A percentile compares a stretch with the other conserved stretches of the same genome.
Conservation (phyloP, 2,329 filamentous ascomycete species). For the Fusarium buharicum region DNA sequence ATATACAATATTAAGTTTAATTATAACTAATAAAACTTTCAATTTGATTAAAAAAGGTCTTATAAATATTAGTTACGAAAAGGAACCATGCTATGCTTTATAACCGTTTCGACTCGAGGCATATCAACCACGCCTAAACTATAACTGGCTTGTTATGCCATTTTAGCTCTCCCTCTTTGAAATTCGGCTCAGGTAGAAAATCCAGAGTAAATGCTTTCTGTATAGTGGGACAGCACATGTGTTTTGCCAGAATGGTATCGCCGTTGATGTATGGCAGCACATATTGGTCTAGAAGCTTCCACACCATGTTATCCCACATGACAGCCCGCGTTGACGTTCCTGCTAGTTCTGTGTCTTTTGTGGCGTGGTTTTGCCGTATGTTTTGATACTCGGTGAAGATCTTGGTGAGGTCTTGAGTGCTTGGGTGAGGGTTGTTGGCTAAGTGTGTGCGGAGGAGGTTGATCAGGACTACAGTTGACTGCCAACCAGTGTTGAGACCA, state of each 20-base stretch:
- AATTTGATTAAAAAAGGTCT: too few species aligned
- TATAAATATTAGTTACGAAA: too few species aligned
- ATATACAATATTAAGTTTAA: too few species aligned
- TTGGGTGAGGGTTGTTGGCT: neutral
- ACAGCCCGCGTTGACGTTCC: slow-evolving; percentile 22
- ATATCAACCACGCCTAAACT: neutral
- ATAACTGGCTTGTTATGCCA: slow-evolving; percentile 23
- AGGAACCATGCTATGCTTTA: neutral
- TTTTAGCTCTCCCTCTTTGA: slow-evolving; percentile 13
- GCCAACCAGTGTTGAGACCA: slow-evolving; percentile 36
- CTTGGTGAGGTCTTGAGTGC: neutral
- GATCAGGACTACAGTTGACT: slow-evolving; percentile 21
- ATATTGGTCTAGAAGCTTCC: slow-evolving; percentile 27
- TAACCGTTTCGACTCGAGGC: rapidly evolving
- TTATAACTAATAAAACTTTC: too few species aligned
- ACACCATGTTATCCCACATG: slow-evolving; percentile 27
- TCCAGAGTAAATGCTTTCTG: slow-evolving; percentile 23
- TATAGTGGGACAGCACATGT: slow-evolving; percentile 28
- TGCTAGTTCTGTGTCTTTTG: slow-evolving; percentile 19
- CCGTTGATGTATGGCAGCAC: slow-evolving; percentile 29
- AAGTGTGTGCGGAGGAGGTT: slow-evolving; percentile 21
- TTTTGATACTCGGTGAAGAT: slow-evolving; percentile 19
- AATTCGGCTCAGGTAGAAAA: slow-evolving; percentile 31
- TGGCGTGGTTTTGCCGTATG: neutral
- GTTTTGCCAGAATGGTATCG: slow-evolving; percentile 24